Evolutionary conservation across 2,329 filamentous ascomycete genomes (phyloP), one percentile per base, ranked within the genome.

Genomic region (Colletotrichum magnum): DNA sequence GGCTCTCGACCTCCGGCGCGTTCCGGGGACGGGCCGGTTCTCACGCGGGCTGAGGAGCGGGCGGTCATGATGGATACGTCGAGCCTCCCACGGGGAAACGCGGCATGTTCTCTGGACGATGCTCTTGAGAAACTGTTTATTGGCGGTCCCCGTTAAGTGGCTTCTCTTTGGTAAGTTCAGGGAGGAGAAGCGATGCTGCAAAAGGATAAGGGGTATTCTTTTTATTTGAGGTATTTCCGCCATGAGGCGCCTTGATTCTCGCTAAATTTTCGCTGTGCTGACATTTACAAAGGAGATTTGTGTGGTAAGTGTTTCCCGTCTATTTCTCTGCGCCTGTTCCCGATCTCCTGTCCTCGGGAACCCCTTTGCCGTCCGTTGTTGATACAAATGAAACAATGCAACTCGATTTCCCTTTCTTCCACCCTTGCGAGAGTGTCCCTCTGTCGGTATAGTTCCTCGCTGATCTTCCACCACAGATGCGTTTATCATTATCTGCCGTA

Each of bases 1-100:
- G n/a, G 21, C n/a, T 24, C 47, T 50, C 47, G n/a, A 4, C 47
- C 13, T n/a, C 3, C 16, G 45, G 13, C 7, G 36, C 32, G 6
- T 6, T 43, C 21, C 15, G 26, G 36, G 3, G n/a, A 53, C 47
- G 36, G 36, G 1, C 59, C 59, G 15, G 15, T 15, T 28, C 39
- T 62, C 7, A 62, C 59, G 5, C 59, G 59, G 13, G 59, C 59
- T 1, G 59, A 62, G 48, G 50, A 54, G 2, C 59, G 59, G 15
- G 50, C 52, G 24, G 13, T 45, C 7, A 47, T 28, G 48, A 36
- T 47, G 9, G 21, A n/a, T 10, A 43, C 7, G 47, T 12, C 58
- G 47, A 1, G 39, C 21, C 7, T 51, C 45, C 47, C 39, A n/a
- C 28, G 32, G n/a, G n/a, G 47, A 13, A 5, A 51, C 28, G 16